Percentiles rank a stretch among this genome's conserved stretches.
phyloP scores from a whole-genome alignment of 345 rosid species.

The Rhodomyrtus tomentosa region DNA sequence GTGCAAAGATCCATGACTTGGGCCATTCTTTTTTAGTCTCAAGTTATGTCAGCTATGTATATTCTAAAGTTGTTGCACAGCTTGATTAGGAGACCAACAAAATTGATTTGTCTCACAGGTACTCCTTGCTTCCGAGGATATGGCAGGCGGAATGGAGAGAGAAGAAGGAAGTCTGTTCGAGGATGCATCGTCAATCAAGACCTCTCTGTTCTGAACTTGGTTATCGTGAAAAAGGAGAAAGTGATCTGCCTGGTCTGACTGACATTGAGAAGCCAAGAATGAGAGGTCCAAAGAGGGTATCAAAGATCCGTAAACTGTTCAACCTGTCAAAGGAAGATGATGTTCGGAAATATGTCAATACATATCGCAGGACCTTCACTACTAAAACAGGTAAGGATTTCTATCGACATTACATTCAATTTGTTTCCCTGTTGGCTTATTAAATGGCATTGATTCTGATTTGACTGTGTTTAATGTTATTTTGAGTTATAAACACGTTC shows the following conservation, averaged over 20 bases:
- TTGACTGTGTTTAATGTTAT: background rate
- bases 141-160: slow-evolving; percentile 43
- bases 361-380: slow-evolving; percentile 69
- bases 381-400: slow-evolving; percentile 44
- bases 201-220: slow-evolving; percentile 76
- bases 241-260: slow-evolving; percentile 76
- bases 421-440: background rate
- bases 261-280: slow-evolving; percentile 87
- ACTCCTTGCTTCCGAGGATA: slow-evolving; percentile 82
- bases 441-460: background rate
- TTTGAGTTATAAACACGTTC: background rate
- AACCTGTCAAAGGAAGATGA: slow-evolving; percentile 88
- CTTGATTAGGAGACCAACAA: background rate
- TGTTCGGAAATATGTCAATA: slow-evolving; percentile 84
- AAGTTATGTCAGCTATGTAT: background rate
- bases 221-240: slow-evolving; percentile 84
- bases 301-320: slow-evolving; percentile 77
- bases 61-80: background rate
- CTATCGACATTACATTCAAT: background rate
- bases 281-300: slow-evolving; percentile 96
- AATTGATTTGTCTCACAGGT: background rate
- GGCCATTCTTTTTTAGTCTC: slow-evolving; percentile 14
- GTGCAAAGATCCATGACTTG: background rate
- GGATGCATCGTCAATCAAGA: slow-evolving; percentile 90
- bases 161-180: slow-evolving; percentile 30